Evolutionary conservation across 2,329 filamentous ascomycete species (phyloP).

Genomic region (Epichloe glyceriae): DNA sequence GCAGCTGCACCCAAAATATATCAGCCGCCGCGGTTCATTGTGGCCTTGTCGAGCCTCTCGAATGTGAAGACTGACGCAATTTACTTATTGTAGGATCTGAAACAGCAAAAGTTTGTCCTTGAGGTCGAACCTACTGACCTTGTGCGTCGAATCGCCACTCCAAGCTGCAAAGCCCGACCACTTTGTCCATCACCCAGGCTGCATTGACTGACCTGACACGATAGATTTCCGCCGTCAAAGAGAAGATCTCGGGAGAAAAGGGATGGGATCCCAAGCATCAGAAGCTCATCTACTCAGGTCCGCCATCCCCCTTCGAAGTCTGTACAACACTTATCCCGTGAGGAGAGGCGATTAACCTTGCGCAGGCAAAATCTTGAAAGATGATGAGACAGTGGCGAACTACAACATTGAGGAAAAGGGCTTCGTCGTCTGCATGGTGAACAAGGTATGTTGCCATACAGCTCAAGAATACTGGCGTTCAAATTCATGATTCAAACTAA

Average conservation of each 20-base stretch:
- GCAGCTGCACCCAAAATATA: neutral
- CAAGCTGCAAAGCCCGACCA: slow-evolving; percentile 9
- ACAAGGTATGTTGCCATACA: slow-evolving; percentile 53
- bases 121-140: slow-evolving; percentile 87
- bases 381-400: slow-evolving; percentile 90
- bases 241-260: slow-evolving; percentile 83
- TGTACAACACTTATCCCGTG: slow-evolving; percentile 1
- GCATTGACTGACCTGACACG: slow-evolving; percentile 5
- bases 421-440: slow-evolving; percentile 96
- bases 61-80: neutral
- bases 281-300: slow-evolving; percentile 98
- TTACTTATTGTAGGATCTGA: slow-evolving; percentile 59
- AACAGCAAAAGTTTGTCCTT: slow-evolving; percentile 96
- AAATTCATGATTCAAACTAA: neutral
- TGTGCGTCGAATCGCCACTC: slow-evolving; percentile 43
- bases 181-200: slow-evolving; percentile 6
- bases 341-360: slow-evolving; percentile 10
- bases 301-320: slow-evolving; percentile 13
- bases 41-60: neutral
- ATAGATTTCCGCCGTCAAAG: slow-evolving; percentile 81
- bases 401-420: slow-evolving; percentile 99
- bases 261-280: slow-evolving; percentile 83
- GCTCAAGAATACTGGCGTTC: neutral
- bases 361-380: slow-evolving; percentile 91
- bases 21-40: neutral